phyloP scores from a whole-genome alignment of 345 rosid genomes.

The Citrus maxima region DNA sequence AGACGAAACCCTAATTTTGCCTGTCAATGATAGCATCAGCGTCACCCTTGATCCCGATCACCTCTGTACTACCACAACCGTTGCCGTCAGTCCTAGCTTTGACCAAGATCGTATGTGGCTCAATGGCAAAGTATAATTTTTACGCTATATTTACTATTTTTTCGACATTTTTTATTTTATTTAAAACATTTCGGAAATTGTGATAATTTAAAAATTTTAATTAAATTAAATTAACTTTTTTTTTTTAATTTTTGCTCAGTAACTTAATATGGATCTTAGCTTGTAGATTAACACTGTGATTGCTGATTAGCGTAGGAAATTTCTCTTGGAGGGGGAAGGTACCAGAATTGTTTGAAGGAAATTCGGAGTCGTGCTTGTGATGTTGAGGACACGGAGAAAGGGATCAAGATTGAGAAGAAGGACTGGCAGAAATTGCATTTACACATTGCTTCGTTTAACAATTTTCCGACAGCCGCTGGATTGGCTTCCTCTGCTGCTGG shows the following conservation, averaged over 20 bases:
- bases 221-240: no score
- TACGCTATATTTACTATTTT: no score
- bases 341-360: slow-evolving; percentile 82
- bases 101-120: slow-evolving; percentile 97
- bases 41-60: slow-evolving; percentile 92
- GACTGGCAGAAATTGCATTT: slow-evolving; percentile 86
- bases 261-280: background rate
- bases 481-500: slow-evolving; percentile 99
- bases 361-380: slow-evolving; percentile 75
- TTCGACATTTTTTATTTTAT: background rate
- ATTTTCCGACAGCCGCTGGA: slow-evolving; percentile 98
- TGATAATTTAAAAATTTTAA: background rate
- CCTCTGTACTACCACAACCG: slow-evolving; percentile 92
- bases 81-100: slow-evolving; percentile 84
- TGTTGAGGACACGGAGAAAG: slow-evolving; percentile 76
- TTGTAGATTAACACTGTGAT: slow-evolving; percentile 1
- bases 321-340: slow-evolving; percentile 88
- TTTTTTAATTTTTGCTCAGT: background rate
- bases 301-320: slow-evolving; percentile 71
- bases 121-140: slow-evolving; percentile 70
- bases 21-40: slow-evolving; percentile 93
- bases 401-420: slow-evolving; percentile 68
- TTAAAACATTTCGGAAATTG: background rate
- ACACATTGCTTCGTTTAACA: slow-evolving; percentile 88
- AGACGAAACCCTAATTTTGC: slow-evolving; percentile 83